A percentile compares a stretch with the other conserved stretches of the same genome.
These are phyloP conservation scores for Flaveria robusta DNA, from an alignment of 129 eudicot species.

Conservation along the genomic window DNA sequence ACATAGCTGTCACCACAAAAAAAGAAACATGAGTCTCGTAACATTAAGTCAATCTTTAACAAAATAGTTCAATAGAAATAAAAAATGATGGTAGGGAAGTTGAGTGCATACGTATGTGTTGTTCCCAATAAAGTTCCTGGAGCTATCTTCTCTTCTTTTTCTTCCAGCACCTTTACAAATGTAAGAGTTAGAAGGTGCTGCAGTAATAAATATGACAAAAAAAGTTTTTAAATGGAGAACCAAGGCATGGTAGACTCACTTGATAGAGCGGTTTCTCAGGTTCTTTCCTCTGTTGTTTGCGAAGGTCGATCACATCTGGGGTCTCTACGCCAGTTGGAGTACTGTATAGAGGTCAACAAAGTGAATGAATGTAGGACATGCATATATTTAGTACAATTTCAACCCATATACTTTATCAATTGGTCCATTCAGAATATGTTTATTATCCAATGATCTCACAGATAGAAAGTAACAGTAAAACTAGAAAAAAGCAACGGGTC, in stretches of 20 bases:
- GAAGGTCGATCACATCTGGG: conserved; percentile 97
- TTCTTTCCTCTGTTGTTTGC: conserved; percentile 98
- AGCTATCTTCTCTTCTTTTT: conserved; percentile 91
- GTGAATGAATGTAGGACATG: not conserved
- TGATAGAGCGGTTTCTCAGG: conserved; percentile 97
- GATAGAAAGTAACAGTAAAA: not conserved
- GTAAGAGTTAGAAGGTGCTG: not conserved
- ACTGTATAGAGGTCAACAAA: conserved; percentile 35
- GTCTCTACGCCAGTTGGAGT: conserved; percentile 99
- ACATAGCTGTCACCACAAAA: conserved; percentile 57
- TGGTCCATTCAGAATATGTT: not conserved
- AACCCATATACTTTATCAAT: not conserved
- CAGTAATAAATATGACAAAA: not conserved
- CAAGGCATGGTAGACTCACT: conserved; percentile 35
- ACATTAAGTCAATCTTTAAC: not conserved
- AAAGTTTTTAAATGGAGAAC: conserved; percentile 10
- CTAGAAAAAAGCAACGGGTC: not conserved
- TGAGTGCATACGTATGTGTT: conserved; percentile 64
- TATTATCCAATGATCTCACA: not conserved
- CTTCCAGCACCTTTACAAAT: conserved; percentile 79
- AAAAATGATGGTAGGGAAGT: not conserved
- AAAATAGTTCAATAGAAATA: not conserved
- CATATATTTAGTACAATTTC: not conserved
- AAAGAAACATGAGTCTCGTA: not conserved
- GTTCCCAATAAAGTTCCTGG: conserved; percentile 91